A percentile compares a stretch with the other conserved stretches of the same genome.
These are phyloP conservation scores for Clavariopsis aquatica DNA, from an alignment of 495 filamentous ascomycete genomes.

Conservation along the genomic window DNA sequence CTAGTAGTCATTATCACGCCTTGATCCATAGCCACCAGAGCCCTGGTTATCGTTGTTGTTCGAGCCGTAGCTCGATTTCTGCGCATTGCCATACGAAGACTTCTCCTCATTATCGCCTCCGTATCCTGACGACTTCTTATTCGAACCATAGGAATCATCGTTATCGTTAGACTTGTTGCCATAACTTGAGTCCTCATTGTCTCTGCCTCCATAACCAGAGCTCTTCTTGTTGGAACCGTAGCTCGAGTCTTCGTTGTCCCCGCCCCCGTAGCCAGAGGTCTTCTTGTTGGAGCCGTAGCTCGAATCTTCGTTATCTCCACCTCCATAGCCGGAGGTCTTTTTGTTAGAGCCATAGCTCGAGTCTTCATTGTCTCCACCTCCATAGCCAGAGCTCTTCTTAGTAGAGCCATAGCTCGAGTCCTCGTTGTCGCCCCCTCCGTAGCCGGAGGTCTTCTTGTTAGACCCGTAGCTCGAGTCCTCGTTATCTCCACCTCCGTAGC, in stretches of 20 bases:
- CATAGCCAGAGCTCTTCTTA: neutral
- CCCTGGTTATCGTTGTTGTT: slow-evolving; percentile 13
- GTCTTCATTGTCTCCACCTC: neutral
- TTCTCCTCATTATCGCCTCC: neutral
- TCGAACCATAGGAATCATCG: slow-evolving; percentile 1
- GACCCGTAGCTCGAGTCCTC: neutral
- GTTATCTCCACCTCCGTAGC: neutral
- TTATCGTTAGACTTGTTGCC: neutral
- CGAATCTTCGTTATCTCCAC: neutral
- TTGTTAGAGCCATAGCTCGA: neutral
- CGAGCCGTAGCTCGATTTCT: slow-evolving; percentile 8
- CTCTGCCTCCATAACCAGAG: neutral
- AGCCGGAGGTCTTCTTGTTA: no score
- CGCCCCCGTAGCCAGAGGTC: neutral
- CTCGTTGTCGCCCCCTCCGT: slow-evolving; percentile 9
- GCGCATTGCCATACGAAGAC: neutral
- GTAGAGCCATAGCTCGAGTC: slow-evolving; percentile 6
- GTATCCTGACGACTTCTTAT: neutral
- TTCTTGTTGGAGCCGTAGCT: slow-evolving; percentile 7
- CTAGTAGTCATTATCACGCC: neutral
- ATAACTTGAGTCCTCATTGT: neutral
- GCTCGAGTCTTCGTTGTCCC: neutral
- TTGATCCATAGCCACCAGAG: neutral
- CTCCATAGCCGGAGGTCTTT: neutral
- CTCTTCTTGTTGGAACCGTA: slow-evolving; percentile 9